A percentile compares a stretch with the other conserved stretches of the same genome.
Conservation (phyloP, 2,329 filamentous ascomycete species). For the Aspergillus sp. region DNA sequence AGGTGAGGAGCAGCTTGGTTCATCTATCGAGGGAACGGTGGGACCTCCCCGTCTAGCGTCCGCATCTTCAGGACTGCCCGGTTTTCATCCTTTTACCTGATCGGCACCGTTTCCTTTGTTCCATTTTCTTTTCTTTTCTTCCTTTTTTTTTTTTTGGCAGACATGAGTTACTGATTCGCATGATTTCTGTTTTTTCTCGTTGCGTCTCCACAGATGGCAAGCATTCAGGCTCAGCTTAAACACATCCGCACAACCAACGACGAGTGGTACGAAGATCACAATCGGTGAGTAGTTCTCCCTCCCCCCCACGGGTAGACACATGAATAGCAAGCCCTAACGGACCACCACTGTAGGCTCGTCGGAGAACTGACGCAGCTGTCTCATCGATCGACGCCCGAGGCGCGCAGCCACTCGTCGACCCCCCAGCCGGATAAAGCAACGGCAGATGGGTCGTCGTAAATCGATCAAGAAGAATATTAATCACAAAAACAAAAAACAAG, state of each 20-base stretch:
- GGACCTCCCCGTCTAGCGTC: conserved; percentile 42
- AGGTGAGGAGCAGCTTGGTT: conserved; percentile 49
- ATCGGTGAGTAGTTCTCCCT: conserved; percentile 32
- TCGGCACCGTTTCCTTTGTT: conserved; percentile 21
- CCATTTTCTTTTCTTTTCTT: not conserved
- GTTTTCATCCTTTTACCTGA: conserved; percentile 33
- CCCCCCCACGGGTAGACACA: not conserved
- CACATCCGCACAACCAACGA: conserved; percentile 46
- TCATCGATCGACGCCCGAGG: conserved; percentile 28
- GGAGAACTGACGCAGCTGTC: conserved; percentile 38
- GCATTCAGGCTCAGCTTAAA: conserved; percentile 48
- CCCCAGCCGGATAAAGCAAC: conserved; percentile 23
- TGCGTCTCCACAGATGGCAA: conserved; percentile 40
- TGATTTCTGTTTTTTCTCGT: conserved; percentile 18
- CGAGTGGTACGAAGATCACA: conserved; percentile 45
- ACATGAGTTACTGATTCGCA: conserved; percentile 12
- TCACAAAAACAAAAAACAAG: not conserved
- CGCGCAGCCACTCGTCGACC: conserved; percentile 29
- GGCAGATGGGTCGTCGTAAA: not conserved
- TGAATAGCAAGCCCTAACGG: conserved; percentile 7
- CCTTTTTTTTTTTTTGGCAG: not conserved
- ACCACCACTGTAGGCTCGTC: conserved; percentile 32
- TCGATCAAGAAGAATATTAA: not conserved
- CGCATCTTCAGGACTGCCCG: conserved; percentile 26
- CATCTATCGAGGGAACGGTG: conserved; percentile 50